These are phyloP conservation scores for Schizochytrium sp. DNA, from an alignment of 108 stramenopile species.

Conservation along the genomic window DNA sequence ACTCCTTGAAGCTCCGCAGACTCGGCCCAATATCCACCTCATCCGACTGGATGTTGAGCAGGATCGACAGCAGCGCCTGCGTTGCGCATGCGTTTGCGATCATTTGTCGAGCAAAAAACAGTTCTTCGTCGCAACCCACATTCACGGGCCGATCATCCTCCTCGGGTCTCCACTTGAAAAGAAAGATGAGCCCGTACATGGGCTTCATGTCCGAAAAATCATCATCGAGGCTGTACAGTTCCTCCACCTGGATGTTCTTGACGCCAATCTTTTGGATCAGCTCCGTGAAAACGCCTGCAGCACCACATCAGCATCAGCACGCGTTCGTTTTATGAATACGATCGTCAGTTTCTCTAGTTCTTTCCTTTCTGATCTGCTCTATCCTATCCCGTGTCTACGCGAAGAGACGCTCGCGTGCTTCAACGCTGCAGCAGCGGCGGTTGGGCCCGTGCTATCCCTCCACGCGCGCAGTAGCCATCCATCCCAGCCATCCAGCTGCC, in stretches of 20 bases:
- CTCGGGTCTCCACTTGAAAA: constrained; percentile 38
- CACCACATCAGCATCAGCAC: neutral
- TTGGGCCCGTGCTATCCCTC: no score
- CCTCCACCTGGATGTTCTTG: constrained; percentile 56
- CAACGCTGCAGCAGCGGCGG: no score
- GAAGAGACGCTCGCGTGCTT: no score
- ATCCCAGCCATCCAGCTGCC: no score
- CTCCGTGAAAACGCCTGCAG: constrained; percentile 50
- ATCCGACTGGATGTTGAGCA: constrained; percentile 52
- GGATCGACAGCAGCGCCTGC: constrained; percentile 71
- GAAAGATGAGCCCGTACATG: constrained; percentile 41
- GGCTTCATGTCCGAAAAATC: constrained; percentile 34
- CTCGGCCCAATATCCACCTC: constrained; percentile 58
- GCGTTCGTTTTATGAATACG: neutral
- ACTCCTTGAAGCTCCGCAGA: constrained; percentile 66
- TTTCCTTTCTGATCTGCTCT: no score
- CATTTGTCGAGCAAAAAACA: constrained; percentile 17
- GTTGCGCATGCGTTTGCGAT: constrained; percentile 87
- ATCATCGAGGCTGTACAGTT: constrained; percentile 67
- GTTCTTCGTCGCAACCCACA: neutral
- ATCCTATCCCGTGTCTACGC: no score
- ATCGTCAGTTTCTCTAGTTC: no score
- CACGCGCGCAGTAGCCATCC: no score
- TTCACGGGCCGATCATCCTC: constrained; percentile 19
- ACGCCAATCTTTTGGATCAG: constrained; percentile 73